Conservation (phyloP, 2,329 filamentous ascomycete species). For the Ophiosphaerella korrae region DNA sequence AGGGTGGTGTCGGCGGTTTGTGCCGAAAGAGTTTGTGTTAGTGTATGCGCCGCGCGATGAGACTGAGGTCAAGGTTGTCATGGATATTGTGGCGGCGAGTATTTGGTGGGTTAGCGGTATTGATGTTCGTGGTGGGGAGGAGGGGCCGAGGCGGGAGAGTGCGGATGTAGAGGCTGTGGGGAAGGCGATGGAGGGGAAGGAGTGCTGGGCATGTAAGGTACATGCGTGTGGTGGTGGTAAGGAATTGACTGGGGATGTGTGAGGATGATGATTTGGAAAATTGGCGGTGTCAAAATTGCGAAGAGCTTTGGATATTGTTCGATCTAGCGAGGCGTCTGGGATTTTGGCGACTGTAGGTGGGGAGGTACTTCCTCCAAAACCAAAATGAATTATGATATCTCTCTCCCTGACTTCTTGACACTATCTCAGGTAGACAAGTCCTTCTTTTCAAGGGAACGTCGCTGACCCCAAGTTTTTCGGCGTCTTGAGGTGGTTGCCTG, state of each 20-base stretch:
- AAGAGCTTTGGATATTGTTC: not conserved
- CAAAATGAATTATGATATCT: not conserved
- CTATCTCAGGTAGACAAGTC: not conserved
- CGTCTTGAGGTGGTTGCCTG: too few relatives aligned
- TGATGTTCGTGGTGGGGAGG: conserved; percentile 31
- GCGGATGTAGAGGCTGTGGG: conserved; percentile 27
- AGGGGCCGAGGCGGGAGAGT: conserved; percentile 27
- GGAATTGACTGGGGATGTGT: conserved; percentile 33
- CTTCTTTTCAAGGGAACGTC: too few relatives aligned
- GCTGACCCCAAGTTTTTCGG: too few relatives aligned
- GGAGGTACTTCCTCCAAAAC: too few relatives aligned
- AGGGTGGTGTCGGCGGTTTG: conserved; percentile 68
- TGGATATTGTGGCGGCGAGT: conserved; percentile 73
- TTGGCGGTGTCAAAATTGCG: not conserved
- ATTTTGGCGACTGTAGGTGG: not conserved
- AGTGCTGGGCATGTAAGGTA: conserved; percentile 34
- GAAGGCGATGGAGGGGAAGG: conserved; percentile 21
- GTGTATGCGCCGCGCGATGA: conserved; percentile 78
- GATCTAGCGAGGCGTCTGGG: conserved; percentile 20
- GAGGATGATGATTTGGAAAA: not conserved
- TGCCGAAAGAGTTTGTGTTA: conserved; percentile 78
- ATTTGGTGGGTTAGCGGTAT: conserved; percentile 67
- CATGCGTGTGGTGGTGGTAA: conserved; percentile 29
- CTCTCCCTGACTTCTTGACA: not conserved
- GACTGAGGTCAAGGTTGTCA: conserved; percentile 69